Evolutionary conservation across 2,329 filamentous ascomycete species (phyloP).

Genomic region (Cercospora beticola): DNA sequence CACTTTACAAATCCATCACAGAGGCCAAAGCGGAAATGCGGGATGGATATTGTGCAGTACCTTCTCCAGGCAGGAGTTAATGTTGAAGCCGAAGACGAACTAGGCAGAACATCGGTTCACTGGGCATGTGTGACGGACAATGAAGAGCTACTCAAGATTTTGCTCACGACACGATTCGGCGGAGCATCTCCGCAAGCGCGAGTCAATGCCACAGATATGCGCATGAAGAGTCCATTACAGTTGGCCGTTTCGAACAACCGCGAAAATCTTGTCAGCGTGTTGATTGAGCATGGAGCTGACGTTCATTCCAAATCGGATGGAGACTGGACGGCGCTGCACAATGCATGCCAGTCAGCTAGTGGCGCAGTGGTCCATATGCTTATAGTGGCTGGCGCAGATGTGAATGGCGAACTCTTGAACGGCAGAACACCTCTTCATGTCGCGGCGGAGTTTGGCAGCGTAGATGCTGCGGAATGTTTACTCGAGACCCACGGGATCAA

Average conservation of each 20-base stretch:
- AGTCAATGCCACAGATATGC: slow-evolving; percentile 26
- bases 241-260: slow-evolving; percentile 25
- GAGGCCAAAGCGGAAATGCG: slow-evolving; percentile 21
- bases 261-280: slow-evolving; percentile 66
- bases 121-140: slow-evolving; percentile 31
- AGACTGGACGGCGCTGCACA: slow-evolving; percentile 85
- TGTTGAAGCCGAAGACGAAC: slow-evolving; percentile 26
- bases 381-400: slow-evolving; percentile 28
- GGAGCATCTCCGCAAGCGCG: slow-evolving; percentile 23
- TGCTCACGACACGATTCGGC: slow-evolving; percentile 22
- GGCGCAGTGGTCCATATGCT: slow-evolving; percentile 26
- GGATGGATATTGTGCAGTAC: slow-evolving; percentile 26
- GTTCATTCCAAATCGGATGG: slow-evolving; percentile 86
- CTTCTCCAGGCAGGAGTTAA: slow-evolving; percentile 28
- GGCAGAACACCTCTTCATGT: slow-evolving; percentile 32
- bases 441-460: slow-evolving; percentile 32
- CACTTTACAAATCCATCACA: slow-evolving; percentile 10
- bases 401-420: slow-evolving; percentile 30
- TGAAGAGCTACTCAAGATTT: slow-evolving; percentile 23
- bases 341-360: slow-evolving; percentile 23
- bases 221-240: slow-evolving; percentile 28
- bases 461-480: slow-evolving; percentile 26
- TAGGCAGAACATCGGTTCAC: slow-evolving; percentile 30
- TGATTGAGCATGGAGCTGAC: slow-evolving; percentile 89
- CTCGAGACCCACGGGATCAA: slow-evolving; percentile 35